These are phyloP conservation scores for Arthrobotrys megalospora DNA, from an alignment of 2,329 filamentous ascomycete species.

Conservation along the genomic window DNA sequence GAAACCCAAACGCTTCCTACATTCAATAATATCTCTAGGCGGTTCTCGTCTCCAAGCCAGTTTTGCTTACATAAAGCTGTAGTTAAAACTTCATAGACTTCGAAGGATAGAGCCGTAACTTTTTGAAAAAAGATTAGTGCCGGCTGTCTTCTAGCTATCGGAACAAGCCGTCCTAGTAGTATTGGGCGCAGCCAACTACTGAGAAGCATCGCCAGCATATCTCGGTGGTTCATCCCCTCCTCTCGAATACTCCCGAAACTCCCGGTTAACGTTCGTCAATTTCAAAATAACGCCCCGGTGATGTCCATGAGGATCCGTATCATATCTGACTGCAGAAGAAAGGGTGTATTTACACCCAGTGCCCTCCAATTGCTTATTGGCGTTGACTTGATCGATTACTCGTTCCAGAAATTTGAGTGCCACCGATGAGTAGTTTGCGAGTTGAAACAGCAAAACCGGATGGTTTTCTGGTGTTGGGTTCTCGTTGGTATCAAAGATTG, in stretches of 20 bases:
- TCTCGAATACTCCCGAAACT: conserved; percentile 2
- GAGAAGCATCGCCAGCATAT: neutral
- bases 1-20: no score
- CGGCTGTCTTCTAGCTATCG: no score
- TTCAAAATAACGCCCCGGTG: conserved; percentile 14
- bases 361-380: conserved; percentile 12
- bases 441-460: conserved; percentile 1
- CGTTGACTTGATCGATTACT: conserved; percentile 26
- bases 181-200: neutral
- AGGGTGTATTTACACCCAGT: conserved; percentile 37
- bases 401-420: conserved; percentile 17
- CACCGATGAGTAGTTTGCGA: conserved; percentile 12
- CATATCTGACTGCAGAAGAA: conserved; percentile 5
- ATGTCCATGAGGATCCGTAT: conserved; percentile 18
- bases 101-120: no score
- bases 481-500: conserved; percentile 33
- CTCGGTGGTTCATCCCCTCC: conserved; percentile 10
- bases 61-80: no score
- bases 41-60: no score
- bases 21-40: no score
- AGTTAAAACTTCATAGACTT: no score
- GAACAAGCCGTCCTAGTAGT: no score
- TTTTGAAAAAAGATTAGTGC: no score
- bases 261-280: conserved; percentile 12
- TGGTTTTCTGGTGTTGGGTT: neutral